A percentile compares a stretch with the other conserved stretches of the same genome.
Conservation (phyloP, 2,329 filamentous ascomycete genomes). For the Xylaria sp. region DNA sequence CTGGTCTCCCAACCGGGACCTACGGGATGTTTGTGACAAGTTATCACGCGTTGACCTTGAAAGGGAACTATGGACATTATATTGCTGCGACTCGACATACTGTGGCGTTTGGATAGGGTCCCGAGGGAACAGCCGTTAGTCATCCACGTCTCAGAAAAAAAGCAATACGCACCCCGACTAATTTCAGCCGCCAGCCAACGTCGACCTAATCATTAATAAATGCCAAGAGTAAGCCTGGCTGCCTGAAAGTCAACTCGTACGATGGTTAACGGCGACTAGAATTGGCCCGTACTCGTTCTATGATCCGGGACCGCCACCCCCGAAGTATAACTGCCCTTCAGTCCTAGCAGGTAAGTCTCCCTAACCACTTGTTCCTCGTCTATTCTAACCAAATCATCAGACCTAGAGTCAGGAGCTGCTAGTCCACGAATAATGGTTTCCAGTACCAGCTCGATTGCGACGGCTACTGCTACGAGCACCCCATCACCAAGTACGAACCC, state of each 20-base stretch:
- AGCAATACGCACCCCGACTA: constrained; percentile 5
- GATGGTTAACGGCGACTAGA: constrained; percentile 25
- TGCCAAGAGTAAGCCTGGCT: constrained; percentile 50
- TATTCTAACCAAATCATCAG: constrained; percentile 1
- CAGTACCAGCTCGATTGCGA: constrained; percentile 2
- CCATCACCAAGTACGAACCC: constrained; percentile 5
- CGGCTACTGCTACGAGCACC: constrained; percentile 1
- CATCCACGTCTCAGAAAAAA: background rate
- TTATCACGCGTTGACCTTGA: constrained; percentile 29
- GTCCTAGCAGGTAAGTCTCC: constrained; percentile 10
- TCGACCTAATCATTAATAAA: constrained; percentile 53
- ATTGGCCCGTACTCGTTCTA: constrained; percentile 31
- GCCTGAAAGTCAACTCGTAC: background rate
- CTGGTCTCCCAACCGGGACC: constrained; percentile 9
- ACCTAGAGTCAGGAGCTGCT: background rate
- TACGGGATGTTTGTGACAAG: constrained; percentile 29
- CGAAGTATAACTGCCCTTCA: constrained; percentile 7
- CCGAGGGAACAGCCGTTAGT: constrained; percentile 50
- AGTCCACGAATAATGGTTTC: background rate
- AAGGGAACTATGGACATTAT: constrained; percentile 47
- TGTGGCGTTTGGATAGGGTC: constrained; percentile 50
- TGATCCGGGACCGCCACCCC: constrained; percentile 28
- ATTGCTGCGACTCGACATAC: constrained; percentile 54
- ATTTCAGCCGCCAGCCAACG: constrained; percentile 45
- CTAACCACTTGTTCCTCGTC: background rate